Percentiles rank a stretch among this genome's conserved stretches.
Conservation (phyloP, 2,329 filamentous ascomycete genomes). For the Aspergillus ochraceoroseus region DNA sequence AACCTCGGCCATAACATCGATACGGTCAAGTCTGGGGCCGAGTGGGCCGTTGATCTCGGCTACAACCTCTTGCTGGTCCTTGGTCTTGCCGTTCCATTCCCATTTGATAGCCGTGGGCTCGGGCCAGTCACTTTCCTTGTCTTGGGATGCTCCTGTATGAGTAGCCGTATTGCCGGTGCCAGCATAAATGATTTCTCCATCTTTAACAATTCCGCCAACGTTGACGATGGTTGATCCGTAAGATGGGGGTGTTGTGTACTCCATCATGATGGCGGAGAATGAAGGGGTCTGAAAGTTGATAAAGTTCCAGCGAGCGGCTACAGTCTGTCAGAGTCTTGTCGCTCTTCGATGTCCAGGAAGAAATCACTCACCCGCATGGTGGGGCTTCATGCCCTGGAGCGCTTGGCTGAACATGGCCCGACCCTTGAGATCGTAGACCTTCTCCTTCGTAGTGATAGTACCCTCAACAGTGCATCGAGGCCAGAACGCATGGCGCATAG, state of each 20-base stretch:
- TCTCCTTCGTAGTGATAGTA: conserved; percentile 74
- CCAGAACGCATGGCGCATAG: conserved; percentile 92
- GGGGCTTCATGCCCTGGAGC: conserved; percentile 97
- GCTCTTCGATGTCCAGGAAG: neutral
- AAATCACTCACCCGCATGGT: conserved; percentile 67
- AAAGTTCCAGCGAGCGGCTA: conserved; percentile 87
- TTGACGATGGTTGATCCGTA: conserved; percentile 82
- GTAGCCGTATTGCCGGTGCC: conserved; percentile 60
- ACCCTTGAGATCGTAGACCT: conserved; percentile 76
- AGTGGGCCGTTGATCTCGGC: conserved; percentile 66
- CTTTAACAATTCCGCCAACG: conserved; percentile 75
- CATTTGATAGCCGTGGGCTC: conserved; percentile 73
- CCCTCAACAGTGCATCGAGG: conserved; percentile 78
- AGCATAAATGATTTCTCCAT: conserved; percentile 72
- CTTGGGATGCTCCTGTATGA: conserved; percentile 65
- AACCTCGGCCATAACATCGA: conserved; percentile 96
- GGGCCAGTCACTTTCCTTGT: conserved; percentile 79
- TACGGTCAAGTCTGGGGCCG: conserved; percentile 66
- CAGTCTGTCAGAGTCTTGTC: conserved; percentile 10
- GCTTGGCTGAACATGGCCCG: conserved; percentile 75
- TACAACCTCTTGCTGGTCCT: conserved; percentile 67
- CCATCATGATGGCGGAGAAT: conserved; percentile 88
- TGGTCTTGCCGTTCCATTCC: conserved; percentile 70
- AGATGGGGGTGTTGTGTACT: conserved; percentile 88
- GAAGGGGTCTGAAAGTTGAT: conserved; percentile 81